These are phyloP conservation scores for Penicillium fimorum DNA, from an alignment of 495 filamentous ascomycete species.

Conservation along the genomic window DNA sequence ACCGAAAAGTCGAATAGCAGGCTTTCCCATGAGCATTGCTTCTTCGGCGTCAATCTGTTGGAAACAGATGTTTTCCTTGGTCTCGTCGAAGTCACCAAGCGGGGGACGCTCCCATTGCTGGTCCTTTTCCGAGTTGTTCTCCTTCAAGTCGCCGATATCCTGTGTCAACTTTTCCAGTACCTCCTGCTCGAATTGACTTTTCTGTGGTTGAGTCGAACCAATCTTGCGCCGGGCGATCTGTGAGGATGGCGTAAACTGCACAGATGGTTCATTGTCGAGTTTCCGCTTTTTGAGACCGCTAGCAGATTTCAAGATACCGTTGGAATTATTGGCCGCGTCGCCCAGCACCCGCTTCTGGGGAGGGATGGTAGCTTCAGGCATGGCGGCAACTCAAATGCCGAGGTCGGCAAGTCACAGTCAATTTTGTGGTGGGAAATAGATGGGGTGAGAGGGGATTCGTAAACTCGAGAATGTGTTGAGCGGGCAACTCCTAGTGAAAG, in stretches of 20 bases:
- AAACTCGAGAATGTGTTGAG: slow-evolving; percentile 16
- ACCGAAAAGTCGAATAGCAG: slow-evolving; percentile 85
- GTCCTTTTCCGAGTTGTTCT: slow-evolving; percentile 85
- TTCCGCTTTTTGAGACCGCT: slow-evolving; percentile 72
- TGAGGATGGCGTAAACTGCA: slow-evolving; percentile 57
- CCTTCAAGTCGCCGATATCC: slow-evolving; percentile 79
- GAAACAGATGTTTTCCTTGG: slow-evolving; percentile 72
- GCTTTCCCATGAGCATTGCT: slow-evolving; percentile 66
- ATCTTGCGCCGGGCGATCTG: slow-evolving; percentile 56
- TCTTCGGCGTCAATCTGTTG: slow-evolving; percentile 97
- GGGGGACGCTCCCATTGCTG: slow-evolving; percentile 88
- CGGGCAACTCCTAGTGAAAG: slow-evolving; percentile 15
- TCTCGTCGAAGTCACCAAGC: slow-evolving; percentile 69
- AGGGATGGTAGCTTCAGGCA: slow-evolving; percentile 51
- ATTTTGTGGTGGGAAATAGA: neutral
- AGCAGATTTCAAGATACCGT: slow-evolving; percentile 48
- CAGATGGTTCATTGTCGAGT: slow-evolving; percentile 57
- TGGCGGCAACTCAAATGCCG: slow-evolving; percentile 30
- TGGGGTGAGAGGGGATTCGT: neutral
- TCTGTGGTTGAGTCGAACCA: slow-evolving; percentile 73
- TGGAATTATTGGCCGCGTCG: slow-evolving; percentile 54
- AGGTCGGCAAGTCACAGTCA: neutral
- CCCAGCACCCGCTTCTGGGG: slow-evolving; percentile 58
- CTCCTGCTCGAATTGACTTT: slow-evolving; percentile 90
- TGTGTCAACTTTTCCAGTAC: slow-evolving; percentile 93